phyloP scores from a whole-genome alignment of 371 early-diverging fungal genomes.

The Choanephora cucurbitarum region DNA sequence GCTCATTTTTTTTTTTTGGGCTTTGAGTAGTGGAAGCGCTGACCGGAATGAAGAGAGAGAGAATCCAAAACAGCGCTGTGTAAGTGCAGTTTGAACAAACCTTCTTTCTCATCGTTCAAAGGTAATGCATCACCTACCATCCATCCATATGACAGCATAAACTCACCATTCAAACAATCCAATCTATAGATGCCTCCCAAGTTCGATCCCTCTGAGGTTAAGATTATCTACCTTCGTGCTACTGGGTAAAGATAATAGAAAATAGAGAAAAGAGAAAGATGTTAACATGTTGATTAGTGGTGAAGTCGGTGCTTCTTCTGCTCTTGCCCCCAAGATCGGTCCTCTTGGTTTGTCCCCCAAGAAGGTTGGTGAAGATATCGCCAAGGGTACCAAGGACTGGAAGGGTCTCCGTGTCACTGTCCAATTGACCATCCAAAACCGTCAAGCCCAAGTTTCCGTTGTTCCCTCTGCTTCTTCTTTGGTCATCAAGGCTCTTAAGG shows the following conservation, averaged over 20 bases:
- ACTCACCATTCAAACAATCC: constrained; percentile 3
- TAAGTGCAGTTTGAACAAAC: constrained; percentile 6
- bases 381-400: constrained; percentile 99
- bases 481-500: constrained; percentile 99
- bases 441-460: constrained; percentile 98
- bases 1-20: too few species aligned
- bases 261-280: not conserved
- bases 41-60: too few species aligned
- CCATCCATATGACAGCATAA: constrained; percentile 16
- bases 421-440: constrained; percentile 98
- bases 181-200: constrained; percentile 78
- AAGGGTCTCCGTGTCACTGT: constrained; percentile 99
- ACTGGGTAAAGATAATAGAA: constrained; percentile 76
- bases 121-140: constrained; percentile 23
- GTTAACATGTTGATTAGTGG: constrained; percentile 29
- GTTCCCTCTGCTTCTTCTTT: constrained; percentile 98
- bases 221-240: constrained; percentile 93
- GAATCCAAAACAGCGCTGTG: too few species aligned
- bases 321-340: constrained; percentile 98
- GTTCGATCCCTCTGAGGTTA: constrained; percentile 87
- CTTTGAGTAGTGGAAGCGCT: too few species aligned
- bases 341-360: constrained; percentile 99
- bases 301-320: constrained; percentile 93
- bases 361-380: constrained; percentile 99
- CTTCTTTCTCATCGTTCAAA: constrained; percentile 35